Conservation (phyloP, 164 flowering plant species). For the Liriodendron chinense region DNA sequence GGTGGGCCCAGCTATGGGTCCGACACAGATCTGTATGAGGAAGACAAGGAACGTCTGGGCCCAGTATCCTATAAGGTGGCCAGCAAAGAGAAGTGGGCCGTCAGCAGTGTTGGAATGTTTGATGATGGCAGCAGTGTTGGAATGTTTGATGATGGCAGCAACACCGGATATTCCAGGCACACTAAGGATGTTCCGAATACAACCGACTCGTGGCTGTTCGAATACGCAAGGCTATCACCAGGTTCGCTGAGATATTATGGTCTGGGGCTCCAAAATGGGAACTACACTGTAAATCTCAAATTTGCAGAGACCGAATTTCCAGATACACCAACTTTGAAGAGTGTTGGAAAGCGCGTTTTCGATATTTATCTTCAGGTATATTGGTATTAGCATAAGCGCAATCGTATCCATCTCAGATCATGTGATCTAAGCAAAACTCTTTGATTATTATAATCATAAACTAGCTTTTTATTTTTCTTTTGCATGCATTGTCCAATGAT, state of each 20-base stretch:
- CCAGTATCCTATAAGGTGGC: slow-evolving; percentile 56
- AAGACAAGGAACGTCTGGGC: slow-evolving; percentile 58
- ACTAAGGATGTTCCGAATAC: slow-evolving; percentile 42
- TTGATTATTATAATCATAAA: no score
- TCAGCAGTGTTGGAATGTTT: slow-evolving; percentile 77
- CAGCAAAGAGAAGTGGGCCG: slow-evolving; percentile 55
- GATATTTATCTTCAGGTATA: slow-evolving; percentile 77
- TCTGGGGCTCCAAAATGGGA: slow-evolving; percentile 79
- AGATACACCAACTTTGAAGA: slow-evolving; percentile 42
- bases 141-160: no score
- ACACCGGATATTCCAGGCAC: slow-evolving; percentile 26
- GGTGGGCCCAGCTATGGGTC: no score
- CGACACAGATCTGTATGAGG: slow-evolving; percentile 39
- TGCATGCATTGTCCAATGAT: no score
- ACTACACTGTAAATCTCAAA: slow-evolving; percentile 58
- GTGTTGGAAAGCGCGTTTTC: slow-evolving; percentile 73
- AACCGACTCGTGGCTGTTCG: slow-evolving; percentile 61
- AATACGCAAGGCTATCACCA: slow-evolving; percentile 63
- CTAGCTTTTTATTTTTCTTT: no score
- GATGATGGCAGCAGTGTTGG: no score
- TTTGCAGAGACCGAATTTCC: slow-evolving; percentile 54
- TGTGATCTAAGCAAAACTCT: no score
- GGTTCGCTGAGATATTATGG: slow-evolving; percentile 81
- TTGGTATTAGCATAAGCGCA: no score
- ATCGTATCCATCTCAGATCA: no score